Percentiles rank a stretch among this genome's conserved stretches.
Conservation (phyloP, 1,139 yeast species). For the Keqinozyma sinolaborantium region DNA sequence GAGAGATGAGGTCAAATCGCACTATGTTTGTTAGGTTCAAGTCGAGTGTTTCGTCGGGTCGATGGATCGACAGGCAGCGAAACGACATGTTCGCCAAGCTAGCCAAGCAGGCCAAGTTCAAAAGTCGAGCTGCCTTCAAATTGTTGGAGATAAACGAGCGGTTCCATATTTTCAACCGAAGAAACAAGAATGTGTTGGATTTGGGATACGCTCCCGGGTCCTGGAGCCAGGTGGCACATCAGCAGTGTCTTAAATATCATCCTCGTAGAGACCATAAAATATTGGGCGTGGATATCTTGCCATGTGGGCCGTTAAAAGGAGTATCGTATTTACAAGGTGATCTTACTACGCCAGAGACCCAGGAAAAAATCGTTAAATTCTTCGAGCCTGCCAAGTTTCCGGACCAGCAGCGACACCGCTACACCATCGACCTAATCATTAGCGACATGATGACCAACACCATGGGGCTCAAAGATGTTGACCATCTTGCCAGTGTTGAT, state of each 20-base stretch:
- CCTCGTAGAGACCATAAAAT: conserved; percentile 14
- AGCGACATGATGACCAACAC: conserved; percentile 52
- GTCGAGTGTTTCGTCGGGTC: conserved; percentile 45
- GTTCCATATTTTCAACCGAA: conserved; percentile 52
- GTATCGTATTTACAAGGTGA: conserved; percentile 41
- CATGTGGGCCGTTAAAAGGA: conserved; percentile 38
- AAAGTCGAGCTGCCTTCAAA: conserved; percentile 91
- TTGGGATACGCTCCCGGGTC: conserved; percentile 55
- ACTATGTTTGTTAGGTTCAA: conserved; percentile 6
- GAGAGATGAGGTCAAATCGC: no score
- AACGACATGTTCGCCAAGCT: conserved; percentile 62
- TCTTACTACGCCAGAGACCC: conserved; percentile 32
- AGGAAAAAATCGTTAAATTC: conserved; percentile 19
- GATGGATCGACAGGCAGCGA: conserved; percentile 74
- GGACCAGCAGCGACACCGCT: conserved; percentile 1
- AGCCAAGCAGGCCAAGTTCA: conserved; percentile 60
- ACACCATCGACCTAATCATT: conserved; percentile 29
- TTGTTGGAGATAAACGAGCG: conserved; percentile 66
- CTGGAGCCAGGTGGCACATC: conserved; percentile 44
- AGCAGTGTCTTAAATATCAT: conserved; percentile 14
- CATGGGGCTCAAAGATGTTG: conserved; percentile 39
- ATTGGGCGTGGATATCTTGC: conserved; percentile 41
- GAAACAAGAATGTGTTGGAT: conserved; percentile 64
- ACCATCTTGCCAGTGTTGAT: conserved; percentile 46
- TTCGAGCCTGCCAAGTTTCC: conserved; percentile 6